Evolutionary conservation across 2,329 filamentous ascomycete species (phyloP).

Genomic region (Paramyrothecium roridum): DNA sequence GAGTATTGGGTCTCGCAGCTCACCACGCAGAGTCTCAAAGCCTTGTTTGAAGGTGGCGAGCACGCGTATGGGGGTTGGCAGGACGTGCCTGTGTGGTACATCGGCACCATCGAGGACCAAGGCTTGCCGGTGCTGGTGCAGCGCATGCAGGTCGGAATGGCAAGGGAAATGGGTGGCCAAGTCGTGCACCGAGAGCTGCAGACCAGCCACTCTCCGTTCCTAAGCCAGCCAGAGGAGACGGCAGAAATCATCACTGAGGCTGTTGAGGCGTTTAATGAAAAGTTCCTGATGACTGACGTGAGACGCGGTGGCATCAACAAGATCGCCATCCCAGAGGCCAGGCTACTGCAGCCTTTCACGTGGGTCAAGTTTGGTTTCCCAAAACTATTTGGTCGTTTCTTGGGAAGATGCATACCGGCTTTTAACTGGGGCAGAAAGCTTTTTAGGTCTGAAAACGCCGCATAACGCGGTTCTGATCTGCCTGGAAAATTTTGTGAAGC

Average conservation of each 20-base stretch:
- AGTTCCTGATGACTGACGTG: neutral
- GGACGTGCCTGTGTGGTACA: constrained; percentile 44
- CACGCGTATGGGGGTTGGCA: constrained; percentile 41
- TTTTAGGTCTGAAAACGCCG: neutral
- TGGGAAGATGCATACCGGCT: neutral
- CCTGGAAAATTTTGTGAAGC: too few species aligned
- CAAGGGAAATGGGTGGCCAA: constrained; percentile 30
- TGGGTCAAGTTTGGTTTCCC: constrained; percentile 1
- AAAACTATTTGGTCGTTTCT: neutral
- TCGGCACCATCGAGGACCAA: constrained; percentile 38
- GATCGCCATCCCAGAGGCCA: neutral
- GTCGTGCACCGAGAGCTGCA: constrained; percentile 36
- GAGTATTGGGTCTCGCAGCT: constrained; percentile 39
- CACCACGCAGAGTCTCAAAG: constrained; percentile 34
- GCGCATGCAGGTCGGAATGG: constrained; percentile 31
- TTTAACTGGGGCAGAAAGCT: neutral
- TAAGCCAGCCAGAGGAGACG: constrained; percentile 40
- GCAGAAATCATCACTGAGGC: constrained; percentile 29
- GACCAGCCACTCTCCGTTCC: constrained; percentile 46
- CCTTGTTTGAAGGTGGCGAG: constrained; percentile 42
- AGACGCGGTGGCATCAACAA: neutral
- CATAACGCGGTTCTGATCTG: too few species aligned
- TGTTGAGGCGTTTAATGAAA: constrained; percentile 8
- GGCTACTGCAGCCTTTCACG: neutral
- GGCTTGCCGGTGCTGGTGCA: constrained; percentile 36